Base-by-base conservation (phyloP, 495 filamentous ascomycete genomes). In the Echria macrotheca region DNA sequence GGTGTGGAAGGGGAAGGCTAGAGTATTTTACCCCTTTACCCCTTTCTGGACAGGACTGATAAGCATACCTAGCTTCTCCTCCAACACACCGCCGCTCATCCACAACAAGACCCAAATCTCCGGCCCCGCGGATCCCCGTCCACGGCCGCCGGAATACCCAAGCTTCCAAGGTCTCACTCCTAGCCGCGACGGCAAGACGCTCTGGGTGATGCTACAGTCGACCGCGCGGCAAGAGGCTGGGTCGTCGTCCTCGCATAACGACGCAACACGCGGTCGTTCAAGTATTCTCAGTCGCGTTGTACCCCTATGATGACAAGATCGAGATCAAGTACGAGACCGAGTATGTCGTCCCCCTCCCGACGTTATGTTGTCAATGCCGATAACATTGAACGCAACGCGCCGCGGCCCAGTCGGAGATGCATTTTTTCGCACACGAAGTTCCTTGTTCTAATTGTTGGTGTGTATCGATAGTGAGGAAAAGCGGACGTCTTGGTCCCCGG, bases 91-190 rank as follows among this genome's bases (percentile, higher is more conserved):
- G 3, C 85, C 86, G 6, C n/a, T n/a, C n/a, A 66, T 79, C 50
- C 88, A 84, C 57, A 60, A 81, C 53, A 68, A 63, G 0, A 31
- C 54, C n/a, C 56, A 59, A 10, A 57, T 44, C 51, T 65, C 15
- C 39, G 59, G 19, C 59, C 80, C 54, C 47, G 67, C 64, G 4
- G 71, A 88, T 52, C 80, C 85, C 1, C 67, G 72, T 5, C 76
- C 75, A 4, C 87, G 87, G 5, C 76, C 86, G 23, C 68, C 76
- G 50, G 88, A 91, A 60, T 91, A 91, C 65, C 83, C 89, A 55
- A 66, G 68, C 36, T 80, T 91, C 51, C 87, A 93, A 61, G 86
- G 82, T 1, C 65, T 93, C 38, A 84, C 84, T 1, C 64, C 79
- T 12, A 78, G 75, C 9, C 61, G 75, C 0, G 82, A 87, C 50